Base-by-base conservation (phyloP, 1,284 basidiomycete genomes). In the Cryptococcus floricola region DNA sequence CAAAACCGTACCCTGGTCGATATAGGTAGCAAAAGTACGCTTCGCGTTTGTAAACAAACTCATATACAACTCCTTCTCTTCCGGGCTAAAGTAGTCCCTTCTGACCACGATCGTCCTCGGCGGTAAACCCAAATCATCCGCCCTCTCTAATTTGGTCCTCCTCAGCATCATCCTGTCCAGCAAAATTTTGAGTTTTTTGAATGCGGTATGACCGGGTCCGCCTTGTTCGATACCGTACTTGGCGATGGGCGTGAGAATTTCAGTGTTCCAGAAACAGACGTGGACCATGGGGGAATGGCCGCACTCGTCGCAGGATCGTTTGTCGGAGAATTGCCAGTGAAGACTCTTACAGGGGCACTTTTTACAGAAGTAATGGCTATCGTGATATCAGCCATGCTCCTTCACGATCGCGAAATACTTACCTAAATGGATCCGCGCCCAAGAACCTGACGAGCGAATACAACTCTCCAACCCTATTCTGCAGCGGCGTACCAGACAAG, bases 61-160 rank as follows among this genome's bases (percentile, higher is more conserved):
- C 52, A 87, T 82, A 77, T 98, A 98, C 12, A 99, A 79, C 68
- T 98, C 95, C 74, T 94, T 96, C 78, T 98, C 94, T 73, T 96
- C 91, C 0, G 91, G 89, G 61, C 91, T 96, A 80, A 98, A 98
- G 74, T 88, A 88, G 74, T 98, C 95, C 51, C 87, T 82, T 41
- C 92, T 85, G 59, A 98, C 87, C 52, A 90, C 82, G 44, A 98
- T 89, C 0, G 87, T 94, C 41, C 96, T 84, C 4, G 96, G 96
- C 3, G 96, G 96, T n/a, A 98, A 79, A 5, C 93, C 96, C 49
- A 99, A 85, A 74, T 99, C 96, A 70, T 99, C 96, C 1, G 95
- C 95, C 50, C 90, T 84, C 83, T 99, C 90, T 41, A 98, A 79
- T 86, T 81, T 81, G 37, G 80, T 81, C 37, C 80, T 75, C 9